Evolutionary conservation across 768 basidiomycete species (phyloP).

Genomic region (Daedalea quercina): DNA sequence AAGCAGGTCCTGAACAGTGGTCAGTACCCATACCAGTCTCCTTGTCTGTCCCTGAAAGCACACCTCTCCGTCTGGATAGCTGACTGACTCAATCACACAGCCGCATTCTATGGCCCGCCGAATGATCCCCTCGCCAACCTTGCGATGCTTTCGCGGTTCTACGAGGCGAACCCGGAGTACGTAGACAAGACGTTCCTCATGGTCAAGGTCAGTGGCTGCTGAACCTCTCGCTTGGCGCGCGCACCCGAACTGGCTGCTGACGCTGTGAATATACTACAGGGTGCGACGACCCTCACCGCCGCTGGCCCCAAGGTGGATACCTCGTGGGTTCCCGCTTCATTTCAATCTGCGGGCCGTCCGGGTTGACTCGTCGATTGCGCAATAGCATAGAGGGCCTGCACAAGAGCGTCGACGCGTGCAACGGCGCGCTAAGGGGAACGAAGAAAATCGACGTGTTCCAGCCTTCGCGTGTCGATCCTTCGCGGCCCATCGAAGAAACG

Average conservation of each 20-base stretch:
- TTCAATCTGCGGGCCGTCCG: too few species aligned
- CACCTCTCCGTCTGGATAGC: conserved; percentile 1
- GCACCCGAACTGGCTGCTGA: not conserved
- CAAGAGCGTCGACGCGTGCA: conserved; percentile 40
- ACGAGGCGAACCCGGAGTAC: conserved; percentile 37
- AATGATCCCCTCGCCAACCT: conserved; percentile 37
- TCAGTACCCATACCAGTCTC: too few species aligned
- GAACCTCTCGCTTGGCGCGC: not conserved
- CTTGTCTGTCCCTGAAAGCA: too few species aligned
- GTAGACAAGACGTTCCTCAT: conserved; percentile 40
- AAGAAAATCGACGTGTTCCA: conserved; percentile 59
- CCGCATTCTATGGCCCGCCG: conserved; percentile 49
- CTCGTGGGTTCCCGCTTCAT: too few species aligned
- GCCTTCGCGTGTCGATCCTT: conserved; percentile 39
- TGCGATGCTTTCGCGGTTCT: conserved; percentile 43
- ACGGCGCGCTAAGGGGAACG: conserved; percentile 38
- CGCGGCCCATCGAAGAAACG: conserved; percentile 38
- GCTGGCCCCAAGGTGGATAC: conserved; percentile 12
- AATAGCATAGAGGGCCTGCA: conserved; percentile 34
- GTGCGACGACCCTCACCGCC: conserved; percentile 10
- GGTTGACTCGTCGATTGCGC: too few species aligned
- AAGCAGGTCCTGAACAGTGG: conserved; percentile 50
- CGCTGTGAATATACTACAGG: conserved; percentile 13
- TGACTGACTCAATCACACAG: conserved; percentile 19
- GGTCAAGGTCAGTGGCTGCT: conserved; percentile 38